Conservation (phyloP, 805 yeast species). For the Starmerella apis region DNA sequence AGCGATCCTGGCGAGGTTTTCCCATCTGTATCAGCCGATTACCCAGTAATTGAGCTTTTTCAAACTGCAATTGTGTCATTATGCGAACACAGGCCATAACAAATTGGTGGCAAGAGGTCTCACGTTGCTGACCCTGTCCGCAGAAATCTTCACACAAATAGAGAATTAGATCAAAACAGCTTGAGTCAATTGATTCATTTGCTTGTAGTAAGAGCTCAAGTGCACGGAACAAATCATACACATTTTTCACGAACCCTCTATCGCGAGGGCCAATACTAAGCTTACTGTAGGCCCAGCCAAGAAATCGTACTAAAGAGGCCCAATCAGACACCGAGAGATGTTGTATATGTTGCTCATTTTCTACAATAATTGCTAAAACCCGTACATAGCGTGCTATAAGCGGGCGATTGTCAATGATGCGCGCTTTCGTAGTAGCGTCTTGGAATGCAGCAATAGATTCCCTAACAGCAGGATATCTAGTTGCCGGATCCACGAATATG, state of each 20-base stretch:
- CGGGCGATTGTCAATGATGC: constrained; percentile 4
- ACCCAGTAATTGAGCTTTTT: background rate
- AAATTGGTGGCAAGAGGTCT: constrained; percentile 15
- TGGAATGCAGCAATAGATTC: constrained; percentile 5
- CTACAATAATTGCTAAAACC: background rate
- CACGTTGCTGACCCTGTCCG: constrained; percentile 2
- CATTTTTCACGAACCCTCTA: background rate
- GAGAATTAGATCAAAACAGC: background rate
- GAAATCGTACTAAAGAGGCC: constrained; percentile 1
- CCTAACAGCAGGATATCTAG: background rate
- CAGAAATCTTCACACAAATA: constrained; percentile 6
- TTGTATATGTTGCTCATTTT: constrained; percentile 9
- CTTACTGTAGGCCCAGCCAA: constrained; percentile 2
- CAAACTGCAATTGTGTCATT: background rate
- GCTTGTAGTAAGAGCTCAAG: constrained; percentile 1
- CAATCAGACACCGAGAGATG: constrained; percentile 12
- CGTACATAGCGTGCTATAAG: constrained; percentile 10
- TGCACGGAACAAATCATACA: constrained; percentile 3
- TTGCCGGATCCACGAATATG: background rate
- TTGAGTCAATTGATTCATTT: background rate
- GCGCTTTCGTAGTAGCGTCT: background rate
- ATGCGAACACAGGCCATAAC: constrained; percentile 14
- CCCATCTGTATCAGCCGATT: constrained; percentile 6
- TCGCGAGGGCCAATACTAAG: background rate
- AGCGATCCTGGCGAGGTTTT: background rate